These are phyloP conservation scores for Phytophthora kernoviae DNA, from an alignment of 352 stramenopile species.

Conservation along the genomic window DNA sequence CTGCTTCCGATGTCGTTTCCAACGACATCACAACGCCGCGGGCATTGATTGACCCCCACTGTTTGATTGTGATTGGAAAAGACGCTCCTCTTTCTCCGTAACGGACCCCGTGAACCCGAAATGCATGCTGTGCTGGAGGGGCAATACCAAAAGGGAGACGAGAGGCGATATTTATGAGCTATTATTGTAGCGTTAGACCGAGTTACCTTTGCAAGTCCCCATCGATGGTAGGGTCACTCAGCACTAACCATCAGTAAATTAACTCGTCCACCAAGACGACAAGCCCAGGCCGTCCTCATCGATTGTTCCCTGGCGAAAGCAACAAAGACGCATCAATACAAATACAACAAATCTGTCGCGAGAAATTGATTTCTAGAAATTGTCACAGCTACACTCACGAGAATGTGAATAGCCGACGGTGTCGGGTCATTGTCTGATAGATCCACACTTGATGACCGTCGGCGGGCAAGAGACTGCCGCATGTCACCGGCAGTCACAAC, in stretches of 20 bases:
- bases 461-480: conserved; percentile 69
- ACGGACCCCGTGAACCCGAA: conserved; percentile 15
- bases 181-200: conserved; percentile 2
- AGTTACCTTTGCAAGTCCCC: not conserved
- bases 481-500: conserved; percentile 56
- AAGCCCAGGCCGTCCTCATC: conserved; percentile 85
- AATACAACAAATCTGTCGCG: not conserved
- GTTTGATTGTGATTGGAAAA: not conserved
- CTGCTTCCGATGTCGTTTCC: conserved; percentile 21
- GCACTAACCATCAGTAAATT: conserved; percentile 8
- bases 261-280: conserved; percentile 81
- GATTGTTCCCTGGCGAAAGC: conserved; percentile 70
- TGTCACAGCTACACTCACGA: conserved; percentile 42
- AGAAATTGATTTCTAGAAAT: not conserved
- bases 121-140: too few species aligned
- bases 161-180: not conserved
- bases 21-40: not conserved
- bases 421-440: conserved; percentile 84
- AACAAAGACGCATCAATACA: not conserved
- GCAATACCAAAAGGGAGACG: not conserved
- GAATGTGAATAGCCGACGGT: conserved; percentile 82
- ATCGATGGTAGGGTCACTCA: not conserved
- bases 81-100: conserved; percentile 9
- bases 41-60: not conserved
- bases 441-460: conserved; percentile 84